Evolutionary conservation across 345 rosid species (phyloP), one percentile per base, ranked within the genome.

Genomic region (Psidium friedrichsthalianum): DNA sequence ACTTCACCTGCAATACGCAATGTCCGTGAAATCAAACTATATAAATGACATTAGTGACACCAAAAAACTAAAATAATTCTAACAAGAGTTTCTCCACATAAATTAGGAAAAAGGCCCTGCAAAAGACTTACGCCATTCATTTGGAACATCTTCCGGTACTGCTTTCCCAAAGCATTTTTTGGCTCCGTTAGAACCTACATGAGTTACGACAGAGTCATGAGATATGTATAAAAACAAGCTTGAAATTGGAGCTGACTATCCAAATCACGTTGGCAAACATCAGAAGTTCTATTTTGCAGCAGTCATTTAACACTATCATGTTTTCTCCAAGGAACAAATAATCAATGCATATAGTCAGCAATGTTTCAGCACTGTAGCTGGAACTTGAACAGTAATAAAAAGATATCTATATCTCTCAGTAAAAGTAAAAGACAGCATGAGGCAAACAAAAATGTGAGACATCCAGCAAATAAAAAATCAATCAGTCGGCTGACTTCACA

Each of bases 81-180:
- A 36, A 36, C 12, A 5, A 69, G 0, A 32, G 14, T 76, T 51
- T 32, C 80, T 59, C 49, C 51, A 76, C 59, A 49, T 56, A 49
- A 82, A 64, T 52, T 12, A 52, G 51, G 27, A 13, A 49, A 58
- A 74, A 86, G 82, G 44, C 47, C 21, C 74, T 20, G 85, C 59
- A 74, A 64, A 84, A 42, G 78, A 89, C 96, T 92, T 92, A 97
- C 99, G 25, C 93, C 94, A 91, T 96, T 97, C 94, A 96, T 91
- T 89, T 93, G 95, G 90, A 96, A 97, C 95, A 96, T 91, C 91
- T 94, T 97, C 91, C 87, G 93, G 92, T 97, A 97, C 87, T 97
- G 99, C 95, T 95, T 97, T 80, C 96, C 97, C 64, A 97, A 93
- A 51, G 99, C 99, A 90, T 97, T 97, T 90, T 95, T 97, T 54